Evolutionary conservation across 305 asterid genomes (phyloP), one percentile per base, ranked within the genome.

Genomic region (Fraxinus paxiana): DNA sequence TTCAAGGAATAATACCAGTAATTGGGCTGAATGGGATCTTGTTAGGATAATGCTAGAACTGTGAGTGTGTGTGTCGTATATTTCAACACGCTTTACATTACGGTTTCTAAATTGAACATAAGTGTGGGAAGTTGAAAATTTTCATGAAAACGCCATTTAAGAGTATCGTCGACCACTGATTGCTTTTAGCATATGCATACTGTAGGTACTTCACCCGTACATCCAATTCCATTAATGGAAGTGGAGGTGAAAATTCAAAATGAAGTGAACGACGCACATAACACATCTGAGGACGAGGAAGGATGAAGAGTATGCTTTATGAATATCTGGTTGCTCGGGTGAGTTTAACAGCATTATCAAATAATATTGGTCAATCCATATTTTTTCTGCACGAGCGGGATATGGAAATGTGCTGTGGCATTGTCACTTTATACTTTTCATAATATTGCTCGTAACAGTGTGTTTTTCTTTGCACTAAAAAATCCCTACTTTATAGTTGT

Each of bases 181-280:
- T 37, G 20, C 38, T 84, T 43, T 46, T 46, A 46, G 18, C n/a
- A 15, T 13, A 1, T 46, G 56, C 18, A 3, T 59, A 30, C 38
- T 87, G 88, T 89, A 92, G 97, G 90, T 70, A 86, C 88, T 77
- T 83, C 87, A 35, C 87, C 91, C 1, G 26, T 79, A 6, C 84
- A 86, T 81, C 90, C 88, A 1, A 41, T 84, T 34, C 88, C 89
- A 10, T 78, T 84, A 65, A 84, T 87, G 83, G 91, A 83, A 77
- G 80, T 84, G 71, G 91, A 89, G 79, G 80, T 87, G 82, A 82
- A 85, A 76, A 76, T 83, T 80, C 86, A 83, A 24, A 85, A 48
- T 46, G 38, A 81, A 79, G 86, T 78, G 6, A 82, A 83, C 30
- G 79, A 67, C 24, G 75, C 65, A 43, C 87, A 82, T 38, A 59